A percentile compares a stretch with the other conserved stretches of the same genome.
Conservation (phyloP, 208 protist species). For the Trypanosoma mega region DNA sequence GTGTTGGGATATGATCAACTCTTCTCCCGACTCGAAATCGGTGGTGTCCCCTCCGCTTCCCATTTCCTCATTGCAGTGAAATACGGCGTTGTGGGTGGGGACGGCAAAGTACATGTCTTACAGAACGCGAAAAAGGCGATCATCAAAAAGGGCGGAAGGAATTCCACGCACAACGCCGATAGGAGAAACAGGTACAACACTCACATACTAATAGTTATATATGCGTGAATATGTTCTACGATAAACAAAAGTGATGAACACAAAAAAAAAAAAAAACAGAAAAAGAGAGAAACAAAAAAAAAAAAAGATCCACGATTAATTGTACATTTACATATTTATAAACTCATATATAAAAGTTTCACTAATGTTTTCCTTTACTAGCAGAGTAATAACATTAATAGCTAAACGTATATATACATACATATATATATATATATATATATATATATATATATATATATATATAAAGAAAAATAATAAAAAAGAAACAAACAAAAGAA, state of each 20-base stretch:
- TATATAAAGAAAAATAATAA: constrained; percentile 5
- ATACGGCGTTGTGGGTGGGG: constrained; percentile 47
- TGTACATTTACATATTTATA: constrained; percentile 10
- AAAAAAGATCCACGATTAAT: no score
- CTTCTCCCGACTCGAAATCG: constrained; percentile 54
- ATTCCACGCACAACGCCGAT: constrained; percentile 44
- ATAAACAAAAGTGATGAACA: constrained; percentile 6
- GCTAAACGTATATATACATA: constrained; percentile 1
- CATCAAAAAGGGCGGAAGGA: constrained; percentile 34
- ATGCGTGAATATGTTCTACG: not conserved
- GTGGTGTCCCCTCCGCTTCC: constrained; percentile 55
- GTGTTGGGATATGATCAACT: not conserved
- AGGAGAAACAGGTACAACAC: constrained; percentile 16
- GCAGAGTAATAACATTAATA: constrained; percentile 1
- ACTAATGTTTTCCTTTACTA: not conserved
- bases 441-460: constrained; percentile 2
- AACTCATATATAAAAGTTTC: constrained; percentile 18
- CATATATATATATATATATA: not conserved
- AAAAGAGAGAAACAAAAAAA: constrained; percentile 11
- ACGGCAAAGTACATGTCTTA: constrained; percentile 50
- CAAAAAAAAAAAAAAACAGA: constrained; percentile 8
- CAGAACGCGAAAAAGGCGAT: constrained; percentile 42
- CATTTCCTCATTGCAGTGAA: constrained; percentile 60
- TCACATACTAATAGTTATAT: constrained; percentile 1
- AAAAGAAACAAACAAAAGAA: constrained; percentile 12